A percentile compares a stretch with the other conserved stretches of the same genome.
Evolutionary conservation across 441 rosid genomes (phyloP).

Genomic region (Erodium texanum): DNA sequence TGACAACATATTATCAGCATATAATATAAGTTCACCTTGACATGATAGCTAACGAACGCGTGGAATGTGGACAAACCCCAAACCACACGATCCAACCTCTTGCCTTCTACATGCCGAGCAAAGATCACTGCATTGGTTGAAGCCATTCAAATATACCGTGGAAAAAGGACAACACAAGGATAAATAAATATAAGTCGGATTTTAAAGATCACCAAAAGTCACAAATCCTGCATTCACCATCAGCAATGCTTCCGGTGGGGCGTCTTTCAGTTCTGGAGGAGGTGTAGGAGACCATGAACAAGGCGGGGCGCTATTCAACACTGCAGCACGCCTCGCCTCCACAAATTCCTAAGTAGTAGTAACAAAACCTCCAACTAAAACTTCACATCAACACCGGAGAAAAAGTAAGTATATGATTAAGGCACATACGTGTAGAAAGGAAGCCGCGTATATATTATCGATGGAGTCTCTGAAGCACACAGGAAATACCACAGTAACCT

Average conservation of each 20-base stretch:
- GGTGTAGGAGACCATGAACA: slow-evolving; percentile 76
- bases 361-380: slow-evolving; percentile 6
- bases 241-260: slow-evolving; percentile 52
- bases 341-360: slow-evolving; percentile 61
- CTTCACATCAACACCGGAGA: background rate
- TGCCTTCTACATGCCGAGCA: slow-evolving; percentile 83
- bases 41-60: slow-evolving; percentile 92
- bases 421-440: slow-evolving; percentile 44
- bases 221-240: slow-evolving; percentile 91
- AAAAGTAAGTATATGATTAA: background rate
- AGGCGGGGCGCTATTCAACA: slow-evolving; percentile 70
- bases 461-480: slow-evolving; percentile 84
- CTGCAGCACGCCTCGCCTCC: slow-evolving; percentile 73
- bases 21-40: slow-evolving; percentile 83
- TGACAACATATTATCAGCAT: too few relatives aligned
- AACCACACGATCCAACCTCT: slow-evolving; percentile 72
- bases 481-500: slow-evolving; percentile 73
- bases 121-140: slow-evolving; percentile 48
- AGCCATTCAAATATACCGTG: slow-evolving; percentile 16
- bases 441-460: slow-evolving; percentile 72
- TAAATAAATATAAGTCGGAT: background rate
- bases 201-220: slow-evolving; percentile 57
- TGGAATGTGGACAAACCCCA: slow-evolving; percentile 87
- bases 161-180: slow-evolving; percentile 5
- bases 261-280: slow-evolving; percentile 62